Evolutionary conservation across 192 early-diverging fungal genomes (phyloP).

Genomic region (Backusella sp.): DNA sequence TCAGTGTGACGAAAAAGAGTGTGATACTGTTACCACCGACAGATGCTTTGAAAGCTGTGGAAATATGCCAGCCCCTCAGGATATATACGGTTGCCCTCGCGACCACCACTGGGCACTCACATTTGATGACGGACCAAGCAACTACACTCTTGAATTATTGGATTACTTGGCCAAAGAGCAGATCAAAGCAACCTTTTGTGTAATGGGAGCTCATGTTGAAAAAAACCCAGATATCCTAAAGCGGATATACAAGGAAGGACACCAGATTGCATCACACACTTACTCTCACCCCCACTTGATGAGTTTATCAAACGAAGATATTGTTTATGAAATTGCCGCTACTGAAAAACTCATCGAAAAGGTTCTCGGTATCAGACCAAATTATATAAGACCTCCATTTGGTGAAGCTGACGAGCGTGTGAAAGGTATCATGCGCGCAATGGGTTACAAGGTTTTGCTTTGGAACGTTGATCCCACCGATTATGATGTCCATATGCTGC

Average conservation of each 20-base stretch:
- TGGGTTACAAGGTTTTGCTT: slow-evolving; percentile 36
- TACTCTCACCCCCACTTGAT: slow-evolving; percentile 52
- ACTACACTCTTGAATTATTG: slow-evolving; percentile 52
- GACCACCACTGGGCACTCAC: slow-evolving; percentile 44
- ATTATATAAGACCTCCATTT: slow-evolving; percentile 62
- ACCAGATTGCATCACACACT: slow-evolving; percentile 62
- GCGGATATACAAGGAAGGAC: slow-evolving; percentile 49
- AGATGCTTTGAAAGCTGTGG: slow-evolving; percentile 36
- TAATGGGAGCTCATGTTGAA: slow-evolving; percentile 55
- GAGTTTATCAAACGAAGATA: slow-evolving; percentile 38
- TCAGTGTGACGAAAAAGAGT: slow-evolving; percentile 20
- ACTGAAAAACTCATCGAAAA: slow-evolving; percentile 51
- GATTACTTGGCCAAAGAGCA: slow-evolving; percentile 48
- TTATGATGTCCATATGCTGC: slow-evolving; percentile 29
- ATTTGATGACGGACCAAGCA: slow-evolving; percentile 58
- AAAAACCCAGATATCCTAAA: slow-evolving; percentile 45
- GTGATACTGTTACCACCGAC: slow-evolving; percentile 31
- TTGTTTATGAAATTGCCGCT: slow-evolving; percentile 41
- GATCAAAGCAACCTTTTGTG: slow-evolving; percentile 71
- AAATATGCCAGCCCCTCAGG: slow-evolving; percentile 24
- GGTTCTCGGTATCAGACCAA: slow-evolving; percentile 51
- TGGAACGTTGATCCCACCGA: slow-evolving; percentile 41
- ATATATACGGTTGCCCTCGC: slow-evolving; percentile 27
- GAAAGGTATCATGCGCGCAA: slow-evolving; percentile 40
- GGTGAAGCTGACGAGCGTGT: slow-evolving; percentile 63